These are phyloP conservation scores for Psilocybe sp. DNA, from an alignment of 768 basidiomycete genomes.

Conservation along the genomic window DNA sequence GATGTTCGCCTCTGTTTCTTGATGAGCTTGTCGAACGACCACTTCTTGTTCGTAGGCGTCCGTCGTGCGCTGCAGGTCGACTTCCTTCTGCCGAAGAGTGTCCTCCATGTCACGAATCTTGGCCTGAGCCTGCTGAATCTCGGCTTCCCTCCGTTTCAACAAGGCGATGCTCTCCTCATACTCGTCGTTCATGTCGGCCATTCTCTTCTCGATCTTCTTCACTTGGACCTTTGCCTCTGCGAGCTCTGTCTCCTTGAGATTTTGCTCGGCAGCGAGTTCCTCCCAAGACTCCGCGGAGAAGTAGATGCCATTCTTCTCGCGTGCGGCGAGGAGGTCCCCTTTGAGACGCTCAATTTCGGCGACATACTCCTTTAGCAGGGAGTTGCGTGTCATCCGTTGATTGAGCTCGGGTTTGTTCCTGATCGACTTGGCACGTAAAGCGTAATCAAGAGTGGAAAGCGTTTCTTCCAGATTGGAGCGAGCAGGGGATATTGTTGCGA, in stretches of 20 bases:
- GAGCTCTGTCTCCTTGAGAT: slow-evolving; percentile 71
- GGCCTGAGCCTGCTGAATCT: slow-evolving; percentile 62
- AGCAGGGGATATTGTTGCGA: slow-evolving; percentile 94
- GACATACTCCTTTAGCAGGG: slow-evolving; percentile 90
- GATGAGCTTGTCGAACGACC: slow-evolving; percentile 73
- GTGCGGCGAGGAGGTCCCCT: slow-evolving; percentile 82
- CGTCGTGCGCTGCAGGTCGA: slow-evolving; percentile 57
- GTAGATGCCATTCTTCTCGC: slow-evolving; percentile 96
- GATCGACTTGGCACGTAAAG: slow-evolving; percentile 92
- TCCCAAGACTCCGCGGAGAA: slow-evolving; percentile 91
- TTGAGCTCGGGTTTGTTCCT: slow-evolving; percentile 94
- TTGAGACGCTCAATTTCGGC: slow-evolving; percentile 92
- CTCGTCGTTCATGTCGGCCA: slow-evolving; percentile 79
- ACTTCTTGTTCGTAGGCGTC: slow-evolving; percentile 74
- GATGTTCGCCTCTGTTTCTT: slow-evolving; percentile 66
- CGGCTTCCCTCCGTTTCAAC: slow-evolving; percentile 71
- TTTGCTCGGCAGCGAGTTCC: slow-evolving; percentile 75
- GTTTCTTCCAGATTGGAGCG: slow-evolving; percentile 96
- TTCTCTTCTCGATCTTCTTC: slow-evolving; percentile 79
- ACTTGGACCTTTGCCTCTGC: slow-evolving; percentile 83
- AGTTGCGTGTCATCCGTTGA: slow-evolving; percentile 89
- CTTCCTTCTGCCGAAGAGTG: slow-evolving; percentile 50
- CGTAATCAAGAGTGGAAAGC: slow-evolving; percentile 95
- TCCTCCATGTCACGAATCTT: slow-evolving; percentile 51
- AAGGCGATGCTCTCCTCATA: slow-evolving; percentile 87